Conservation (phyloP, 176 grass and related monocot species). For the Zea luxurians region DNA sequence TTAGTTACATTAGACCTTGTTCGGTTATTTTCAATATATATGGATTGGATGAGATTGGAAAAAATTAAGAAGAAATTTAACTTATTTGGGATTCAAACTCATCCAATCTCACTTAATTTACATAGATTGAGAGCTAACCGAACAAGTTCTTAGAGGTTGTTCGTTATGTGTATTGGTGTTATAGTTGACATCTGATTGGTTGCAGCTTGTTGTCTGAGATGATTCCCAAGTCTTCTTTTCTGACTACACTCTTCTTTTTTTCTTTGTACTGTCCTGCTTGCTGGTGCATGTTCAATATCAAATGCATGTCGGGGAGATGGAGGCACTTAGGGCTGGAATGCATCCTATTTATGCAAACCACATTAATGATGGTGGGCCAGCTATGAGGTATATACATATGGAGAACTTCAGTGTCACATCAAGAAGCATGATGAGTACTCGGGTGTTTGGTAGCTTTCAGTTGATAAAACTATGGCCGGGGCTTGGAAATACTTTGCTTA, state of each 20-base stretch:
- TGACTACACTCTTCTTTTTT: background rate
- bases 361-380: slow-evolving; percentile 53
- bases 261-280: slow-evolving; percentile 16
- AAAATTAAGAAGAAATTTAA: no score
- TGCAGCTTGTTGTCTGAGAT: background rate
- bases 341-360: slow-evolving; percentile 78
- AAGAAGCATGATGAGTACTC: no score
- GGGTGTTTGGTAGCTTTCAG: no score
- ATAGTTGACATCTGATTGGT: slow-evolving; percentile 9
- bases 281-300: slow-evolving; percentile 75
- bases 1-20: no score
- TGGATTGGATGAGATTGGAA: no score
- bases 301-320: slow-evolving; percentile 84
- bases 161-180: slow-evolving; percentile 3
- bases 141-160: no score
- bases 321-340: slow-evolving; percentile 86
- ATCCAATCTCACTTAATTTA: no score
- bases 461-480: no score
- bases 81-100: no score
- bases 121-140: no score
- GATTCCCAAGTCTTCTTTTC: background rate
- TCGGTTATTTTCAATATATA: no score
- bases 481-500: no score
- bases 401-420: slow-evolving; percentile 84
- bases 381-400: slow-evolving; percentile 95